These are phyloP conservation scores for Quercus ilex DNA, from an alignment of 306 rosid genomes.

Conservation along the genomic window DNA sequence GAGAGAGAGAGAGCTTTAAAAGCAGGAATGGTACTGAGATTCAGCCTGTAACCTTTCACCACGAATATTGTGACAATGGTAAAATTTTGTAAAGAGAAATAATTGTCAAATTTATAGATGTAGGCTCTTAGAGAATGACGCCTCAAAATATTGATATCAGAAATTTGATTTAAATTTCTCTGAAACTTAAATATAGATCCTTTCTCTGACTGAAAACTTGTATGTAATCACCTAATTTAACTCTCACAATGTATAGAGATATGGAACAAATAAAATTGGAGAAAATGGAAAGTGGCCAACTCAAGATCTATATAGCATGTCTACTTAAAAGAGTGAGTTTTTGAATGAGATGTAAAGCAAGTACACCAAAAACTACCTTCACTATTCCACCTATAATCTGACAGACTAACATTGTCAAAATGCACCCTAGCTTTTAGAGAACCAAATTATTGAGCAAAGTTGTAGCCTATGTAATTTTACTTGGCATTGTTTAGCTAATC, in stretches of 20 bases:
- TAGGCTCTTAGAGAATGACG: neutral
- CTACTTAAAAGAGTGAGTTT: neutral
- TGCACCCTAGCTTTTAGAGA: constrained; percentile 4
- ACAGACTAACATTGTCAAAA: constrained; percentile 2
- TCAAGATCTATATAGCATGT: neutral
- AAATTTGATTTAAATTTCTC: neutral
- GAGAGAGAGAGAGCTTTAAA: neutral
- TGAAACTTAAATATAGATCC: neutral
- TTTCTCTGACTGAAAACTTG: neutral
- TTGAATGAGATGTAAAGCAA: neutral
- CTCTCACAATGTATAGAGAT: neutral
- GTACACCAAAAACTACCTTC: neutral
- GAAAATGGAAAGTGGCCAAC: neutral
- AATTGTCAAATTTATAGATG: neutral
- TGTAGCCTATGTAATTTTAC: neutral
- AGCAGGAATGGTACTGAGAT: neutral
- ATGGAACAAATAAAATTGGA: neutral
- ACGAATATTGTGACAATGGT: neutral
- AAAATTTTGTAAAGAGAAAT: neutral
- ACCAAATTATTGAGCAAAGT: constrained; percentile 7
- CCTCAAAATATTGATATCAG: neutral
- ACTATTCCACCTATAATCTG: neutral
- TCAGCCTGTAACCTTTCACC: neutral
- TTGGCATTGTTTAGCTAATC: neutral
- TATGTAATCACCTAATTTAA: neutral